Conservation (phyloP, 257 asterid genomes). For the Thymus quinquecostatus region DNA sequence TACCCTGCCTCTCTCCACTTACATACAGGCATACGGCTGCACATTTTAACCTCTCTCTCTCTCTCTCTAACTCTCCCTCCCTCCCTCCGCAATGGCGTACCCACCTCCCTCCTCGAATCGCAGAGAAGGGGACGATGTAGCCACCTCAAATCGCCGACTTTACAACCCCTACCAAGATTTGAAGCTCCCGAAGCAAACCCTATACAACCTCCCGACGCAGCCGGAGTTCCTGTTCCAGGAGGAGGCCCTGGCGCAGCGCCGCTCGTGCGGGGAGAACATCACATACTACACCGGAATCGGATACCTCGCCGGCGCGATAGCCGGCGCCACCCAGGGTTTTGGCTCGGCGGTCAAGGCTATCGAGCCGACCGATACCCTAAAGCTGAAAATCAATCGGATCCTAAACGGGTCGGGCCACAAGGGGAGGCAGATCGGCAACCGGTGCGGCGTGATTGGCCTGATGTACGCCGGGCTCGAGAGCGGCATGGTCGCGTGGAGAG, state of each 20-base stretch:
- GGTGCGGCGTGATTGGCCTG: constrained; percentile 79
- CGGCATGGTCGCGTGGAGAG: constrained; percentile 70
- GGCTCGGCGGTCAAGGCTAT: constrained; percentile 64
- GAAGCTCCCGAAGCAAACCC: constrained; percentile 54
- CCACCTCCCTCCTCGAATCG: constrained; percentile 64
- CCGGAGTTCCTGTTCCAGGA: constrained; percentile 91
- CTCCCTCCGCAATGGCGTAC: constrained; percentile 58
- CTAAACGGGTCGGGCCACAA: constrained; percentile 83
- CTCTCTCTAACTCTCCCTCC: not conserved
- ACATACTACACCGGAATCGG: constrained; percentile 91
- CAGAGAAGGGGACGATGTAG: constrained; percentile 36
- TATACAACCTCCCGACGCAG: constrained; percentile 76
- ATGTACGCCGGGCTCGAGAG: constrained; percentile 90
- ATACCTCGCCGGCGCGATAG: constrained; percentile 67
- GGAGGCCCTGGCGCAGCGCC: constrained; percentile 74
- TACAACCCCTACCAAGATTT: constrained; percentile 93
- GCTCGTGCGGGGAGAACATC: constrained; percentile 93
- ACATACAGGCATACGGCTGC: not conserved
- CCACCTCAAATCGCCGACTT: constrained; percentile 60
- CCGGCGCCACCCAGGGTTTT: constrained; percentile 77
- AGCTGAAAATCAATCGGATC: constrained; percentile 74
- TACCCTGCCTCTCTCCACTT: constrained; percentile 4
- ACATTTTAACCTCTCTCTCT: constrained; percentile 22
- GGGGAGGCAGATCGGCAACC: constrained; percentile 76
- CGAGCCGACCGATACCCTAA: constrained; percentile 75